phyloP scores from a whole-genome alignment of 225 moss, liverwort and hornwort genomes.

The Sphagnum tenellum region DNA sequence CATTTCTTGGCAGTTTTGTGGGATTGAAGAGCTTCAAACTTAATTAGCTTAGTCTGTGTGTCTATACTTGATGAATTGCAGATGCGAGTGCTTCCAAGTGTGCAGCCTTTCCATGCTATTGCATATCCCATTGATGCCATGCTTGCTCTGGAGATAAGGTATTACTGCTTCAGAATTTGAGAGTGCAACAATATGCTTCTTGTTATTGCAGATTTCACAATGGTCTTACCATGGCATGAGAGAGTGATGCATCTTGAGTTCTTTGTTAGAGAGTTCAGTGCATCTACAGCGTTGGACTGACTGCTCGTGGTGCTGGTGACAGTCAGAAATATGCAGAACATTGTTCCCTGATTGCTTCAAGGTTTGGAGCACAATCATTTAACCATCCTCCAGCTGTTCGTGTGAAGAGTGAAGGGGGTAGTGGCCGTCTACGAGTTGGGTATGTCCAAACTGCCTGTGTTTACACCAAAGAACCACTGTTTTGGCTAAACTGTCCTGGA shows the following conservation, averaged over 20 bases:
- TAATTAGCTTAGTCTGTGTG: no score
- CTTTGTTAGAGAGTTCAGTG: neutral
- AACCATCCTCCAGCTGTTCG: conserved; percentile 58
- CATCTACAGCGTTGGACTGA: neutral
- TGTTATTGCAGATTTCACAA: neutral
- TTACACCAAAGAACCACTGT: no score
- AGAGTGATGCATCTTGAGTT: neutral
- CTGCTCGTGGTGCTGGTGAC: conserved; percentile 6
- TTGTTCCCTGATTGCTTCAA: conserved; percentile 80
- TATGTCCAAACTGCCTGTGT: conserved; percentile 17
- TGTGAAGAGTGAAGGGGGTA: conserved; percentile 67
- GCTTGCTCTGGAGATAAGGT: conserved; percentile 95
- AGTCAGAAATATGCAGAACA: conserved; percentile 98
- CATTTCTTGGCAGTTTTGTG: no score
- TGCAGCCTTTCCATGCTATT: conserved; percentile 97
- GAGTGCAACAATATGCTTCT: neutral
- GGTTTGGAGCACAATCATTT: conserved; percentile 56
- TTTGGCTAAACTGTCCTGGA: no score
- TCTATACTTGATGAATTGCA: conserved; percentile 20
- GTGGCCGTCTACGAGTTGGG: conserved; percentile 79
- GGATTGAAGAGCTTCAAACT: no score
- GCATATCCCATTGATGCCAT: conserved; percentile 93
- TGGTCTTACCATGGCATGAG: no score
- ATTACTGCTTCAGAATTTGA: neutral
- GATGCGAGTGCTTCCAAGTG: conserved; percentile 87